phyloP scores from a whole-genome alignment of 2,329 filamentous ascomycete genomes.

The Thyridium curvatum region DNA sequence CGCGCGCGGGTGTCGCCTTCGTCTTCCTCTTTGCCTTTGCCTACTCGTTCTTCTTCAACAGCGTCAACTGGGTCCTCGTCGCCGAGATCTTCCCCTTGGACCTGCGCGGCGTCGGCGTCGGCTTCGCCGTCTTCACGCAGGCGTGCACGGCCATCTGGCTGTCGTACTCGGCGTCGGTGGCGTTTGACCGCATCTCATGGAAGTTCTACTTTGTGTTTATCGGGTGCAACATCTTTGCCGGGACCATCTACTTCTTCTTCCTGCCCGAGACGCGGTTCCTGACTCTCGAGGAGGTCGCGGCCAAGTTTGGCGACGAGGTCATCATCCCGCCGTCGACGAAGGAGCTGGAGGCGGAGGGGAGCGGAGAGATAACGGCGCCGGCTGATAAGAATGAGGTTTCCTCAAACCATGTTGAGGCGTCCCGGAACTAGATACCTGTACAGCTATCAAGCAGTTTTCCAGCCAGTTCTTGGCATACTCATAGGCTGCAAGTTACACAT shows the following conservation, averaged over 20 bases:
- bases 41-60: slow-evolving; percentile 26
- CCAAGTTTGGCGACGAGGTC: slow-evolving; percentile 20
- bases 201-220: slow-evolving; percentile 26
- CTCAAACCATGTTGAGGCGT: no score
- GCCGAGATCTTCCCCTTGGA: slow-evolving; percentile 38
- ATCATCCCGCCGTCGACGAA: not conserved
- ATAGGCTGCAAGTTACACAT: no score
- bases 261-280: slow-evolving; percentile 25
- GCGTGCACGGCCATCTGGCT: slow-evolving; percentile 23
- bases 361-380: no score
- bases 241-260: slow-evolving; percentile 22
- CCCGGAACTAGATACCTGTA: no score
- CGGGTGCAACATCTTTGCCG: slow-evolving; percentile 19
- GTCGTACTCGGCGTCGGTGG: slow-evolving; percentile 16
- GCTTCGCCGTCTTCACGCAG: slow-evolving; percentile 30
- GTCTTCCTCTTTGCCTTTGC: slow-evolving; percentile 22
- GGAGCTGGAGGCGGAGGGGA: no score
- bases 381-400: no score
- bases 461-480: no score
- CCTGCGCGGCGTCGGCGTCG: slow-evolving; percentile 54
- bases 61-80: slow-evolving; percentile 22
- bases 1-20: slow-evolving; percentile 18
- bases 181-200: slow-evolving; percentile 20
- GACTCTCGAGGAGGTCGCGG: slow-evolving; percentile 24
- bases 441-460: no score